These are phyloP conservation scores for Scheffersomyces coipomensis DNA, from an alignment of 805 yeast species.

Conservation along the genomic window DNA sequence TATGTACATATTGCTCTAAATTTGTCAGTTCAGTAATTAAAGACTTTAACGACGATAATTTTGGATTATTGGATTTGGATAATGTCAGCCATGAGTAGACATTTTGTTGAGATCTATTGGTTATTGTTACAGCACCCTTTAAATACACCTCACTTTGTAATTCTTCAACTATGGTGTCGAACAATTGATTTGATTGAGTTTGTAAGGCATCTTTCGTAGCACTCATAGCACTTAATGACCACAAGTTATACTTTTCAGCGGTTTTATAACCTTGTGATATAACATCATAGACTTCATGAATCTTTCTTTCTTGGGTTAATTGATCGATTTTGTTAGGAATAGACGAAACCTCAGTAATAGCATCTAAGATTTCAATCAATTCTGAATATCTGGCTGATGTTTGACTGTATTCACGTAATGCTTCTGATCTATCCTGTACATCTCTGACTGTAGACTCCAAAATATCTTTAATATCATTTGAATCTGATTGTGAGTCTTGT, in stretches of 20 bases:
- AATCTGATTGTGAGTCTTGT: constrained; percentile 60
- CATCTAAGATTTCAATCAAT: constrained; percentile 67
- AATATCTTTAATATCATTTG: constrained; percentile 46
- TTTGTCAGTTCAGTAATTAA: constrained; percentile 33
- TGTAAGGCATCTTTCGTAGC: constrained; percentile 52
- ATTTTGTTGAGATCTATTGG: constrained; percentile 3
- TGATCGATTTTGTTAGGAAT: constrained; percentile 66
- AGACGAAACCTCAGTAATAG: constrained; percentile 57
- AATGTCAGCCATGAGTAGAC: constrained; percentile 21
- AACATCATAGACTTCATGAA: constrained; percentile 60
- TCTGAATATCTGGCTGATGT: constrained; percentile 62
- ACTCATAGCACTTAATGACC: constrained; percentile 55
- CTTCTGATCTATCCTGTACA: constrained; percentile 52
- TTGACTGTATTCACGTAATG: constrained; percentile 62
- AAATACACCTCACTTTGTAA: constrained; percentile 67
- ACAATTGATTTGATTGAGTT: constrained; percentile 57
- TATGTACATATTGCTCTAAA: constrained; percentile 54
- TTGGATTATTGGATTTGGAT: constrained; percentile 28
- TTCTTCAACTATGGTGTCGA: constrained; percentile 76
- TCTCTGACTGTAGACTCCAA: constrained; percentile 50
- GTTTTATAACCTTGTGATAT: constrained; percentile 41
- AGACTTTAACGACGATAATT: constrained; percentile 32
- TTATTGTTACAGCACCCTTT: constrained; percentile 22
- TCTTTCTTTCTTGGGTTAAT: constrained; percentile 66
- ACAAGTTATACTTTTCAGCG: constrained; percentile 53